These are phyloP conservation scores for Mycena polygramma DNA, from an alignment of 768 basidiomycete genomes.

Conservation along the genomic window DNA sequence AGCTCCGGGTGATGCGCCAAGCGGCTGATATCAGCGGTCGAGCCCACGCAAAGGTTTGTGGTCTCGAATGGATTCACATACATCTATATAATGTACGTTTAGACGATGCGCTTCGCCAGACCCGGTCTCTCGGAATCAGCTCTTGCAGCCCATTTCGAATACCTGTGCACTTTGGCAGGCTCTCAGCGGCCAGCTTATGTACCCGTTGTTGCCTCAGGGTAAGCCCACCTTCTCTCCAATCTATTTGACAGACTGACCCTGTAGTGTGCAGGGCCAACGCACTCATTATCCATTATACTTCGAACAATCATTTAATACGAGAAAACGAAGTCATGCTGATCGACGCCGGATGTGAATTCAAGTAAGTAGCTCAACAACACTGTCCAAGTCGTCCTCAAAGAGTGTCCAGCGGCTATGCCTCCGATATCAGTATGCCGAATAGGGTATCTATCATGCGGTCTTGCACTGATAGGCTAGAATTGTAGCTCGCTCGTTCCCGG, in stretches of 20 bases:
- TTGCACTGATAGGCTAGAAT: conserved; percentile 23
- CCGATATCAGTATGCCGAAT: conserved; percentile 85
- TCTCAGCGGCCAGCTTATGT: conserved; percentile 95
- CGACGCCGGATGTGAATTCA: conserved; percentile 94
- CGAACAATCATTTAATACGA: conserved; percentile 84
- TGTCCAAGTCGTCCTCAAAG: conserved; percentile 9
- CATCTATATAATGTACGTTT: conserved; percentile 1
- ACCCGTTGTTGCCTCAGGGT: conserved; percentile 97
- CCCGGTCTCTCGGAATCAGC: conserved; percentile 70
- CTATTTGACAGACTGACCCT: conserved; percentile 5
- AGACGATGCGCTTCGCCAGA: conserved; percentile 88
- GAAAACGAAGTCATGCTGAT: conserved; percentile 85
- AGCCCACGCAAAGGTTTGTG: conserved; percentile 84
- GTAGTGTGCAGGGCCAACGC: conserved; percentile 75
- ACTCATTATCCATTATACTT: conserved; percentile 94
- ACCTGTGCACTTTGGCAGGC: conserved; percentile 83
- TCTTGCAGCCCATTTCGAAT: conserved; percentile 90
- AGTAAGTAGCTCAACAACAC: conserved; percentile 60
- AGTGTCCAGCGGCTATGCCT: conserved; percentile 83
- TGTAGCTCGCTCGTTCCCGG: conserved; percentile 89
- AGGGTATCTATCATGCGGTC: neutral
- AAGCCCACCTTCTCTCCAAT: conserved; percentile 37
- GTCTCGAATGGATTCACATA: neutral
- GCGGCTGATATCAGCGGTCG: conserved; percentile 91
- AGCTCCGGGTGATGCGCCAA: conserved; percentile 82